These are phyloP conservation scores for Lactarius quietus DNA, from an alignment of 768 basidiomycete genomes.

Conservation along the genomic window DNA sequence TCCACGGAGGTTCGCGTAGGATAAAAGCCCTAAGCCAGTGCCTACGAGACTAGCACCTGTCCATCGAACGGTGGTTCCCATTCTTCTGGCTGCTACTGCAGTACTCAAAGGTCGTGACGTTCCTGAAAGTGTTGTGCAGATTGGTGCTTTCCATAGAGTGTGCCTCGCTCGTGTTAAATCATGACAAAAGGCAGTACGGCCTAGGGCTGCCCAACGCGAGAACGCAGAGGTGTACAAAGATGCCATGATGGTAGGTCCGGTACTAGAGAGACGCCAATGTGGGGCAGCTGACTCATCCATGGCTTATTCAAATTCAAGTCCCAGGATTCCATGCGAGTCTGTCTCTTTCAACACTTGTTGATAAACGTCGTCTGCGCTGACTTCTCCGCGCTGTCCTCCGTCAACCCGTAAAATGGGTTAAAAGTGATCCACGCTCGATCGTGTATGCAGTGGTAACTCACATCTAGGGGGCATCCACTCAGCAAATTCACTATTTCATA, in stretches of 20 bases:
- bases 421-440: slow-evolving; percentile 49
- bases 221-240: slow-evolving; percentile 14
- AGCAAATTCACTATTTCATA: slow-evolving; percentile 50
- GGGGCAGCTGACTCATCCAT: neutral
- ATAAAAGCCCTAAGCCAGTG: slow-evolving; percentile 14
- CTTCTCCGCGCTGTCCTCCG: slow-evolving; percentile 51
- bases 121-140: neutral
- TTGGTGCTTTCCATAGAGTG: neutral
- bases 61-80: neutral
- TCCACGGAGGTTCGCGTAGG: slow-evolving; percentile 2
- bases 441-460: slow-evolving; percentile 49
- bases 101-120: neutral
- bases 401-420: slow-evolving; percentile 48
- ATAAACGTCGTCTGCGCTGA: slow-evolving; percentile 40
- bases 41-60: slow-evolving; percentile 13
- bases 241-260: slow-evolving; percentile 12
- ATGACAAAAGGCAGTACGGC: neutral
- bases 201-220: slow-evolving; percentile 2
- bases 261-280: neutral
- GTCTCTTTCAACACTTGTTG: slow-evolving; percentile 22
- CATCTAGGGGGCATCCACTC: slow-evolving; percentile 50
- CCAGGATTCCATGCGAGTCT: neutral
- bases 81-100: neutral
- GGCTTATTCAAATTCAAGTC: neutral
- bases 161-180: neutral